Conservation (phyloP, 768 basidiomycete species). For the Suillus clintonianus region DNA sequence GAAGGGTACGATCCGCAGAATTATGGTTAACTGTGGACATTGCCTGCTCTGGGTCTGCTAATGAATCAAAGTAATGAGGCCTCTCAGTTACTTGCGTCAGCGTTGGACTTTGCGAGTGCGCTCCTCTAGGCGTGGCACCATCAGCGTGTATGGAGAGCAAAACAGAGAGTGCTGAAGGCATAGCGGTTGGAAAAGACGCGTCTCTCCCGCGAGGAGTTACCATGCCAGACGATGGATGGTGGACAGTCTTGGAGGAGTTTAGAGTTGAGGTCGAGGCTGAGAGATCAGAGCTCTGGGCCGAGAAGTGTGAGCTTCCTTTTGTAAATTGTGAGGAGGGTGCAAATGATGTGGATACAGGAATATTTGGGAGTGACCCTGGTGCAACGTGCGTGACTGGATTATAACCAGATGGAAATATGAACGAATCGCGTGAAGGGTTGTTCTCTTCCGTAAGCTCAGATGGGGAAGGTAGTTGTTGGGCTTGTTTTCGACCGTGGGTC, state of each 20-base stretch:
- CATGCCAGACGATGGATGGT: not conserved
- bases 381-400: conserved; percentile 11
- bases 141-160: conserved; percentile 30
- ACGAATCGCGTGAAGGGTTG: conserved; percentile 30
- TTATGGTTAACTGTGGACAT: not conserved
- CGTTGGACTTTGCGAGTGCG: not conserved
- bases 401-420: conserved; percentile 41
- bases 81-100: conserved; percentile 12
- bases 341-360: conserved; percentile 23
- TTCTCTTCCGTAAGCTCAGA: not conserved
- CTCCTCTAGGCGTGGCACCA: conserved; percentile 3
- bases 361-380: conserved; percentile 3
- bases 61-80: conserved; percentile 7
- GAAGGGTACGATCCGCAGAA: not conserved
- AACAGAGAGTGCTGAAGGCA: conserved; percentile 38
- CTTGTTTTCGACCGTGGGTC: not conserved
- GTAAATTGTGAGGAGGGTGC: conserved; percentile 20
- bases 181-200: conserved; percentile 16
- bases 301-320: conserved; percentile 27
- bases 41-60: not conserved
- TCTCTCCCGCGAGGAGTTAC: conserved; percentile 25
- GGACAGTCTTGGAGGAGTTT: conserved; percentile 17
- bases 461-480: not conserved
- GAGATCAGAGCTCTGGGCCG: conserved; percentile 22
- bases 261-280: conserved; percentile 31